Conservation (phyloP, 306 rosid genomes). For the Crotalaria pallida region DNA sequence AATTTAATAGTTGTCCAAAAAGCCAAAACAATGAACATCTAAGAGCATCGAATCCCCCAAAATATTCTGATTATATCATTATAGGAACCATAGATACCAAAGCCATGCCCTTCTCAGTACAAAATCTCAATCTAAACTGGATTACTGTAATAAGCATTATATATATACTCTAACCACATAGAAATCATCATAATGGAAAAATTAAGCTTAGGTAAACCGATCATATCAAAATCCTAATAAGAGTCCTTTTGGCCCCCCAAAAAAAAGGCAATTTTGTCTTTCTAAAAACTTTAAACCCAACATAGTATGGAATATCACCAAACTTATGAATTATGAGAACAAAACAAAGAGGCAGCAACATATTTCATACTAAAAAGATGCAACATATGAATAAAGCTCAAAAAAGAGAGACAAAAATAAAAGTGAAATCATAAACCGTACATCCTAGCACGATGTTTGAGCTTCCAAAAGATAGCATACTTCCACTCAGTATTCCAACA, state of each 20-base stretch:
- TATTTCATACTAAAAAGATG: not conserved
- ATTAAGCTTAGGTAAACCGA: not conserved
- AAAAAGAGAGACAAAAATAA: not conserved
- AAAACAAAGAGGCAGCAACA: not conserved
- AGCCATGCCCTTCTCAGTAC: not conserved
- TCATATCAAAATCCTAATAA: too few relatives aligned
- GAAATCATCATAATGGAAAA: not conserved
- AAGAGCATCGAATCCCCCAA: not conserved
- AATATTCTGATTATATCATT: not conserved
- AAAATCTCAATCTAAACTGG: conserved; percentile 3
- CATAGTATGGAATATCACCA: not conserved
- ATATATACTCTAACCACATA: not conserved
- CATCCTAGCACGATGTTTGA: conserved; percentile 60
- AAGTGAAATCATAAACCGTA: conserved; percentile 36
- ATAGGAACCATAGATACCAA: not conserved
- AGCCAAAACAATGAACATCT: not conserved
- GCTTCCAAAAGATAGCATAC: conserved; percentile 73
- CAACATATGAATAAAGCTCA: not conserved
- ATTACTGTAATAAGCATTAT: not conserved
- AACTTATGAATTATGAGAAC: not conserved
- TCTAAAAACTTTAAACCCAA: not conserved
- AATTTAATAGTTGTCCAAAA: not conserved
- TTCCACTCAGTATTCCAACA: conserved; percentile 70
- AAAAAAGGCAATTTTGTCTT: not conserved
- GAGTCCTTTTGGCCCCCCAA: too few relatives aligned